Percentiles rank a stretch among this genome's conserved stretches.
Conservation (phyloP, 257 asterid species). For the Paulownia fortunei region DNA sequence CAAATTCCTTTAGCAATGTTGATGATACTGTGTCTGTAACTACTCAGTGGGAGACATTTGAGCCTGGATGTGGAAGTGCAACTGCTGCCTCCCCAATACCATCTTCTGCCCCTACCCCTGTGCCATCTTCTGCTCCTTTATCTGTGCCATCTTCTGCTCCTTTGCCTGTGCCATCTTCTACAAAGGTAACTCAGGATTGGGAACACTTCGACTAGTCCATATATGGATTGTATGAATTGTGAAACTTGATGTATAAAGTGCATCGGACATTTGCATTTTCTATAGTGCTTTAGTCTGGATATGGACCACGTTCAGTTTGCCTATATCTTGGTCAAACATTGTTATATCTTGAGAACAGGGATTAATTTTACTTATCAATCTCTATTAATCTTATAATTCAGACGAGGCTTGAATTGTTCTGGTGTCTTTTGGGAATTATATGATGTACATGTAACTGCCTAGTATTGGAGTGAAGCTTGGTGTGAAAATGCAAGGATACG, state of each 20-base stretch:
- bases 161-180: slow-evolving; percentile 20
- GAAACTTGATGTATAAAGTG: not conserved
- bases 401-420: not conserved
- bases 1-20: slow-evolving; percentile 42
- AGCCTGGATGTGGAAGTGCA: slow-evolving; percentile 46
- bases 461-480: not conserved
- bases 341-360: not conserved
- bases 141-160: slow-evolving; percentile 9
- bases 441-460: not conserved
- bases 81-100: slow-evolving; percentile 24
- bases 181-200: slow-evolving; percentile 63
- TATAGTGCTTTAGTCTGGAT: slow-evolving; percentile 16
- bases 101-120: not conserved
- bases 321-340: slow-evolving; percentile 19
- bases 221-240: not conserved
- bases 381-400: not conserved
- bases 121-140: not conserved
- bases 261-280: not conserved
- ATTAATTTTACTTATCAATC: not conserved
- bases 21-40: slow-evolving; percentile 41
- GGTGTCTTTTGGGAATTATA: not conserved
- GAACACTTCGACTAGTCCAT: slow-evolving; percentile 63
- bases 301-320: slow-evolving; percentile 2
- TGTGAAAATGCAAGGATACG: no score
- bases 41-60: slow-evolving; percentile 68